These are phyloP conservation scores for Metschnikowia koreensis DNA, from an alignment of 805 yeast genomes.

Conservation along the genomic window DNA sequence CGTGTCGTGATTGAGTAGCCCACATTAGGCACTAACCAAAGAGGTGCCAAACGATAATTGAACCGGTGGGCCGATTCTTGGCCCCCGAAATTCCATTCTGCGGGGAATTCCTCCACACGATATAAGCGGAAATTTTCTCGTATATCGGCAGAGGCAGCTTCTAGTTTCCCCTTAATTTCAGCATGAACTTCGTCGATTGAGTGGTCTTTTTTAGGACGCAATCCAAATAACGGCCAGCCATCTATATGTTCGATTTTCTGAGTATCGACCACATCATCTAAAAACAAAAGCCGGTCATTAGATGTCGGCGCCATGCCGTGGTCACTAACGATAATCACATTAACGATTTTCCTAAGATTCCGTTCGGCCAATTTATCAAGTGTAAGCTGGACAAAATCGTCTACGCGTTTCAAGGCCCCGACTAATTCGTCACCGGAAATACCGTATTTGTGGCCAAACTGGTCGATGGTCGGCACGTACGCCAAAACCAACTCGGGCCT, in stretches of 20 bases:
- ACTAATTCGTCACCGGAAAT: constrained; percentile 58
- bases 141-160: constrained; percentile 17
- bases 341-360: constrained; percentile 62
- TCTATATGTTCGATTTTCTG: constrained; percentile 58
- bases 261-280: constrained; percentile 69
- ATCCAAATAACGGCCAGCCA: constrained; percentile 86
- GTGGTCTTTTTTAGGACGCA: constrained; percentile 51
- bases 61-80: constrained; percentile 32
- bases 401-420: constrained; percentile 60
- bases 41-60: constrained; percentile 70
- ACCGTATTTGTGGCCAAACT: constrained; percentile 74
- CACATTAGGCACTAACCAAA: constrained; percentile 80
- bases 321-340: constrained; percentile 78
- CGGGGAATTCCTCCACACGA: constrained; percentile 51
- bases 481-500: constrained; percentile 78
- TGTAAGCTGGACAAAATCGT: constrained; percentile 54
- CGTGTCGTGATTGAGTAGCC: constrained; percentile 75
- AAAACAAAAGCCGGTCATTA: constrained; percentile 59
- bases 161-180: constrained; percentile 37
- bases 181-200: constrained; percentile 45
- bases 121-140: constrained; percentile 47
- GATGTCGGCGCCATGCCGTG: constrained; percentile 94
- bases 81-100: constrained; percentile 57
- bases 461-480: constrained; percentile 80
- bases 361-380: constrained; percentile 49